Evolutionary conservation across 108 stramenopile species (phyloP).

Genomic region (Pseudonitzschia multiseries): DNA sequence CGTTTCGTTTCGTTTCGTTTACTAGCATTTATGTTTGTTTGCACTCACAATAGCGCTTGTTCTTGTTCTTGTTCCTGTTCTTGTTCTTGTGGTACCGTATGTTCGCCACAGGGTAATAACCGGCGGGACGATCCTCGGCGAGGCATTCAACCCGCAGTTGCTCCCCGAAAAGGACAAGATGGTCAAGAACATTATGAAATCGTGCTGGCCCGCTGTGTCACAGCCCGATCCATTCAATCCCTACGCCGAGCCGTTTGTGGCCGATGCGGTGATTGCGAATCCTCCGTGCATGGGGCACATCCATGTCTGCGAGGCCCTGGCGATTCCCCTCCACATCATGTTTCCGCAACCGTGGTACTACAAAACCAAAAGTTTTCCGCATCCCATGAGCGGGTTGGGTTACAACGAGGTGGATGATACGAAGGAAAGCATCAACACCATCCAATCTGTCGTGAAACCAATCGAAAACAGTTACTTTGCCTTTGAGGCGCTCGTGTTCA

Average conservation of each 20-base stretch:
- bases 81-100: too few relatives aligned
- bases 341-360: conserved; percentile 86
- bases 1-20: neutral
- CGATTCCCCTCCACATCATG: conserved; percentile 84
- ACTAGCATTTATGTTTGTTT: too few relatives aligned
- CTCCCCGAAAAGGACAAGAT: conserved; percentile 61
- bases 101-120: conserved; percentile 39
- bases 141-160: conserved; percentile 39
- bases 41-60: too few relatives aligned
- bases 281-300: conserved; percentile 78
- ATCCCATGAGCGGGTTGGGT: conserved; percentile 64
- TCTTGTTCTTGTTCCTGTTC: too few relatives aligned
- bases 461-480: conserved; percentile 38
- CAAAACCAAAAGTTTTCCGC: conserved; percentile 71
- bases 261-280: conserved; percentile 78
- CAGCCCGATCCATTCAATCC: conserved; percentile 57
- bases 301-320: conserved; percentile 83
- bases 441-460: too few relatives aligned
- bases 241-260: conserved; percentile 48
- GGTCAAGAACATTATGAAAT: conserved; percentile 57
- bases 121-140: conserved; percentile 59
- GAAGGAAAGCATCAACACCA: conserved; percentile 31
- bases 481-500: conserved; percentile 47
- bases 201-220: conserved; percentile 72
- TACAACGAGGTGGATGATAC: conserved; percentile 30